Evolutionary conservation across 1,139 yeast genomes (phyloP), one percentile per base, ranked within the genome.

Genomic region (Taphrina wiesneri): DNA sequence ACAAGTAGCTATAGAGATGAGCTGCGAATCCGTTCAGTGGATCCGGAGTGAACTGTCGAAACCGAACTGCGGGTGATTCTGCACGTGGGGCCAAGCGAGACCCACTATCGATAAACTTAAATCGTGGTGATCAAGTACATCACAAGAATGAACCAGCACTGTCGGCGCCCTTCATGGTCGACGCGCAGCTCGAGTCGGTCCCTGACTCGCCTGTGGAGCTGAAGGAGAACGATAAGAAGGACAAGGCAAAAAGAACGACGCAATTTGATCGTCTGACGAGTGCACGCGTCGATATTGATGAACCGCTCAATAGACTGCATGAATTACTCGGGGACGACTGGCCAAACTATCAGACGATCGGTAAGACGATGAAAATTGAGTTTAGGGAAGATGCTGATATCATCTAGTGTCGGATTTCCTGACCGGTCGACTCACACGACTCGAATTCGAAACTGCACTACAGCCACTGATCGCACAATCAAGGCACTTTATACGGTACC

Each of bases 401-500:
- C 19, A 3, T 13, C 15, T 43, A 60, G 63, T 59, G 32, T 28
- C 63, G 53, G 66, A 56, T 43, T 51, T 60, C 32, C 19, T 61
- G 36, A 64, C 63, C 13, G 67, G 57, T 36, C 60, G 60, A 15
- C 45, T 41, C 52, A 88, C 96, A 4, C 81, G 97, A 68, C 77
- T 77, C 39, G 99, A 93, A 75, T 80, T 92, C 69, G 84, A 86
- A 67, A 78, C 78, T 17, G 83, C 78, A 41, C 80, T 89, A 26
- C 78, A 79, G 25, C 83, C 84, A 9, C 77, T 90, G 52, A 41
- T 60, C 43, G 36, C 41, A 19, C 36, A 36, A 13, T 86, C 85
- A 68, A 78, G 80, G 63, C 80, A 82, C 59, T 77, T 81, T 67
- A 75, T 81, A 25, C 75, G 81, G 64, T 77, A 87, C 79, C 99